Base-by-base conservation (phyloP, 345 rosid species). In the Nephelium lappaceum region DNA sequence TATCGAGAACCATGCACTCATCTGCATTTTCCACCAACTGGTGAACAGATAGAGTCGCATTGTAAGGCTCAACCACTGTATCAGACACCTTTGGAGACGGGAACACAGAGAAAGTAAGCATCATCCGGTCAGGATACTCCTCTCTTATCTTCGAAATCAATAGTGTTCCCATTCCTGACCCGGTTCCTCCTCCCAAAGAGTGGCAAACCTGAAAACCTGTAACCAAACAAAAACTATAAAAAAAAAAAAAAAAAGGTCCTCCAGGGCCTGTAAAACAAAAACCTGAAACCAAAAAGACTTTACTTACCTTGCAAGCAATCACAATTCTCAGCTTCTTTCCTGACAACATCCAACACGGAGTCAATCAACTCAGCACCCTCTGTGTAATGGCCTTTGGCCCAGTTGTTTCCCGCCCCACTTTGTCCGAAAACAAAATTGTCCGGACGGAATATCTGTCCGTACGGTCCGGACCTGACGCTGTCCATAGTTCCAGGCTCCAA, bases 51-150 rank as follows among this genome's bases (percentile, higher is more conserved):
- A 90, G 92, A 24, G 97, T 92, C 0, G 94, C 94, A 77, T 92
- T 92, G 75, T 92, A 92, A 14, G 94, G 94, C 79, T 92, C 97
- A 18, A 92, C 94, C 60, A 92, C 97, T 8, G 97, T 92, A 69
- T 92, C 97, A 0, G 97, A 92, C 58, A 92, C 93, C 85, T 92
- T 92, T 0, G 96, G 96, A 64, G 96, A 92, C n/a, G 96, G 96
- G 81, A 90, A 92, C 70, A 92, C 97, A 11, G 94, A 92, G 79
- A 92, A 92, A 1, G 97, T 92, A 12, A 92, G 97, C 97, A 90
- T 92, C 97, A 92, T 92, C 36, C 97, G 87, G 75, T 92, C 97
- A 3, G 94, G 93, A 68, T 90, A 90, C 85, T 92, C 94, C 77
- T 90, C 93, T 74, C 94, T 86, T 24, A 90, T 90, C 85, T 92